Conservation (phyloP, 1,139 yeast species). For the Candida buenavistaensis region DNA sequence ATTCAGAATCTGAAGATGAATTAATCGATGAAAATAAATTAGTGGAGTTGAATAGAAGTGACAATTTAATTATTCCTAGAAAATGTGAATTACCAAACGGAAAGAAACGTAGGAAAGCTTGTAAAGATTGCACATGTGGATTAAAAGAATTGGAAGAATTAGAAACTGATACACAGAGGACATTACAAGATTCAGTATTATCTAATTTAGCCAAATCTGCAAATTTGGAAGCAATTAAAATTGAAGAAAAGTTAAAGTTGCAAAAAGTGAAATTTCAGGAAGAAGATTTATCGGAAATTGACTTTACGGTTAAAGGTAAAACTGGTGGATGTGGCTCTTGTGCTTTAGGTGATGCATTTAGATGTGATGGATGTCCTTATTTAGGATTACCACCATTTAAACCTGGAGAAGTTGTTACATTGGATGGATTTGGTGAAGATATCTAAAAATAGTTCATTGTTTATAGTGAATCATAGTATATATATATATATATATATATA, state of each 20-base stretch:
- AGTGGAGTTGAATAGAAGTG: slow-evolving; percentile 19
- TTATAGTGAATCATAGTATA: not conserved
- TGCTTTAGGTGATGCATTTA: slow-evolving; percentile 94
- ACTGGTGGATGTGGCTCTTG: slow-evolving; percentile 97
- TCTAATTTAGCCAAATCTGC: slow-evolving; percentile 54
- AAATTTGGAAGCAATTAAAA: slow-evolving; percentile 51
- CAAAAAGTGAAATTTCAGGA: slow-evolving; percentile 44
- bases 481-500: not conserved
- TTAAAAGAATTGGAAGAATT: slow-evolving; percentile 75
- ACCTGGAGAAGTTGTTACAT: slow-evolving; percentile 79
- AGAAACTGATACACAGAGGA: slow-evolving; percentile 50
- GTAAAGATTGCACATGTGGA: slow-evolving; percentile 98
- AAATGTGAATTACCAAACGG: slow-evolving; percentile 56
- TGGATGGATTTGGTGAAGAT: slow-evolving; percentile 55
- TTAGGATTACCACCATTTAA: slow-evolving; percentile 96
- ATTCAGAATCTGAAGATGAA: slow-evolving; percentile 34
- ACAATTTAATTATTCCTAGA: slow-evolving; percentile 45
- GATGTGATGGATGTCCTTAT: slow-evolving; percentile 98
- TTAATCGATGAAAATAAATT: slow-evolving; percentile 46
- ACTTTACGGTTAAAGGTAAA: slow-evolving; percentile 92
- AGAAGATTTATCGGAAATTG: slow-evolving; percentile 80
- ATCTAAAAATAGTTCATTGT: slow-evolving; percentile 18
- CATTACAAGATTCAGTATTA: slow-evolving; percentile 45
- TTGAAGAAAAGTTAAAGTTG: slow-evolving; percentile 43
- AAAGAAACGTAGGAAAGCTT: slow-evolving; percentile 75